Percentiles rank a stretch among this genome's conserved stretches.
These are phyloP conservation scores for Brassica napus DNA, from an alignment of 345 rosid species.

Conservation along the genomic window Da-Ae NC_063448.1:47952001-47952500, in stretches of 20 bases:
- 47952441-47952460: constrained; percentile 76
- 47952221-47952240: constrained; percentile 56
- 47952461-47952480: constrained; percentile 96
- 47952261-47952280: constrained; percentile 72
- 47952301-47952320: not conserved
- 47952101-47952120: constrained; percentile 97
- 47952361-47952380: not conserved
- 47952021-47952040: not conserved
- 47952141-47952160: constrained; percentile 61
- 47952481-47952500: constrained; percentile 57
- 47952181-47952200: constrained; percentile 69
- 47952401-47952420: constrained; percentile 10
- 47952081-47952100: constrained; percentile 94
- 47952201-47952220: constrained; percentile 72
- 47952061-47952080: constrained; percentile 85
- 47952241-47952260: constrained; percentile 73
- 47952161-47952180: constrained; percentile 71
- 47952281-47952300: constrained; percentile 9
- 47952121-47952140: constrained; percentile 80
- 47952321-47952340: constrained; percentile 11
- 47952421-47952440: constrained; percentile 37
- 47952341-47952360: constrained; percentile 12
- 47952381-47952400: not conserved
- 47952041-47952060: not conserved
- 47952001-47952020: not conserved